phyloP scores from a whole-genome alignment of 2,329 filamentous ascomycete genomes.

The Cladosporium colombiae region DNA sequence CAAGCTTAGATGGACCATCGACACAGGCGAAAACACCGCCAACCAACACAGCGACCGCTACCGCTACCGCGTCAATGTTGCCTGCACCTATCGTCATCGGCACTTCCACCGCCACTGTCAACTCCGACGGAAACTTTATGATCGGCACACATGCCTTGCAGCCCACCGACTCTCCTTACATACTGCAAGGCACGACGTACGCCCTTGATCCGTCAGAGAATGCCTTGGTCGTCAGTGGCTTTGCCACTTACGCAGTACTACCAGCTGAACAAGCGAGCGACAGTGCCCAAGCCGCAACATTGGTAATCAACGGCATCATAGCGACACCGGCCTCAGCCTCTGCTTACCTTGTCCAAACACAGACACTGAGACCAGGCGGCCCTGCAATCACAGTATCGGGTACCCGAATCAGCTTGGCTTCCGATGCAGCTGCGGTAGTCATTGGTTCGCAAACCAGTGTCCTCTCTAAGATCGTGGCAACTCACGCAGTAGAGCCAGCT shows the following conservation, averaged over 20 bases:
- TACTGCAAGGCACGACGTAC: background rate
- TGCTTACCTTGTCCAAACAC: slow-evolving; percentile 17
- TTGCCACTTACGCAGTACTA: background rate
- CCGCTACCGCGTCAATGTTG: background rate
- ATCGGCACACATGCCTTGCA: slow-evolving; percentile 23
- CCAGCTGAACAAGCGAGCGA: background rate
- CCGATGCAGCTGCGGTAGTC: background rate
- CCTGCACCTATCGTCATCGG: background rate
- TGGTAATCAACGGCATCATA: background rate
- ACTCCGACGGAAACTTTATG: slow-evolving; percentile 21
- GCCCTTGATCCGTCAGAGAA: background rate
- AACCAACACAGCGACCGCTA: background rate
- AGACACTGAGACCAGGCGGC: slow-evolving; percentile 39
- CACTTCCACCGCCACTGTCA: slow-evolving; percentile 11
- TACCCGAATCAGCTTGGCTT: background rate
- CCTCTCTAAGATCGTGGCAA: background rate
- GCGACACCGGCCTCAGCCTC: background rate
- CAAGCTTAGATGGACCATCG: background rate
- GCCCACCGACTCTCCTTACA: slow-evolving; percentile 1
- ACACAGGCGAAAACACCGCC: background rate
- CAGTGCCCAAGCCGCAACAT: background rate
- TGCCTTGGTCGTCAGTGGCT: background rate
- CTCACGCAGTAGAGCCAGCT: background rate
- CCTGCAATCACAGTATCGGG: slow-evolving; percentile 15
- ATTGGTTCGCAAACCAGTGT: background rate